phyloP scores from a whole-genome alignment of 2,329 filamentous ascomycete genomes.

The Arthrinium phaeospermum region DNA sequence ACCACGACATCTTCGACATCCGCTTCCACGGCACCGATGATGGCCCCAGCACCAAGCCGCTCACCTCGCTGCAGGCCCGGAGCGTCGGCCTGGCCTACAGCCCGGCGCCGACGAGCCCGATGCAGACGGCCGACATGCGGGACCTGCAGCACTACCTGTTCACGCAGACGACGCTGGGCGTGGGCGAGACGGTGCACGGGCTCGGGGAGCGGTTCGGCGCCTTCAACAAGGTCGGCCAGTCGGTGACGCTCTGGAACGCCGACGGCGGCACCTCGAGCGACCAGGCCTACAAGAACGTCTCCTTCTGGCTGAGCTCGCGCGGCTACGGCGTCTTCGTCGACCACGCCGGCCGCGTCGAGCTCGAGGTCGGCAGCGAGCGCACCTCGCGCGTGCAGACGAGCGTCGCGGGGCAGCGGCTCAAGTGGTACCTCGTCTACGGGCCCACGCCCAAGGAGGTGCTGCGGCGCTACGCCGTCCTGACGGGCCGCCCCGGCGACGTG shows the following conservation, averaged over 20 bases:
- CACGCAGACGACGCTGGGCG: conserved; percentile 58
- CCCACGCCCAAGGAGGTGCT: conserved; percentile 75
- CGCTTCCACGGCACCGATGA: conserved; percentile 56
- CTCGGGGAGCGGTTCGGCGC: conserved; percentile 79
- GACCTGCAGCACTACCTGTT: conserved; percentile 62
- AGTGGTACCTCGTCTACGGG: conserved; percentile 77
- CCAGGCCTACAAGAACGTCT: conserved; percentile 75
- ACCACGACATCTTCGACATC: conserved; percentile 58
- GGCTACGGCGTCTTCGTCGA: conserved; percentile 82
- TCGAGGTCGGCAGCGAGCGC: conserved; percentile 78
- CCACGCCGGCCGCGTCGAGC: conserved; percentile 69
- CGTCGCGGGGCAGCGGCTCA: conserved; percentile 71
- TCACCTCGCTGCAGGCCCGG: conserved; percentile 60
- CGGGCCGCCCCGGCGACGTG: conserved; percentile 67
- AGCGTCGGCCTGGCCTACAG: conserved; percentile 64
- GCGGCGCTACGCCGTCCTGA: conserved; percentile 69
- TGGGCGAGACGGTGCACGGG: conserved; percentile 73
- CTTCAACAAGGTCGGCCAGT: conserved; percentile 78
- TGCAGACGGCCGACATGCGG: conserved; percentile 59
- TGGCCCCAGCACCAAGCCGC: conserved; percentile 46
- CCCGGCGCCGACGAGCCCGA: conserved; percentile 56
- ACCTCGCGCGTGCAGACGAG: conserved; percentile 73
- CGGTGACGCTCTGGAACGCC: conserved; percentile 67
- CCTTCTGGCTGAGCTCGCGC: conserved; percentile 72
- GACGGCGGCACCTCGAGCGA: conserved; percentile 71